Percentiles rank a stretch among this genome's conserved stretches.
These are phyloP conservation scores for Globisporangium parvum DNA, from an alignment of 352 stramenopile species.

Conservation along the genomic window DNA sequence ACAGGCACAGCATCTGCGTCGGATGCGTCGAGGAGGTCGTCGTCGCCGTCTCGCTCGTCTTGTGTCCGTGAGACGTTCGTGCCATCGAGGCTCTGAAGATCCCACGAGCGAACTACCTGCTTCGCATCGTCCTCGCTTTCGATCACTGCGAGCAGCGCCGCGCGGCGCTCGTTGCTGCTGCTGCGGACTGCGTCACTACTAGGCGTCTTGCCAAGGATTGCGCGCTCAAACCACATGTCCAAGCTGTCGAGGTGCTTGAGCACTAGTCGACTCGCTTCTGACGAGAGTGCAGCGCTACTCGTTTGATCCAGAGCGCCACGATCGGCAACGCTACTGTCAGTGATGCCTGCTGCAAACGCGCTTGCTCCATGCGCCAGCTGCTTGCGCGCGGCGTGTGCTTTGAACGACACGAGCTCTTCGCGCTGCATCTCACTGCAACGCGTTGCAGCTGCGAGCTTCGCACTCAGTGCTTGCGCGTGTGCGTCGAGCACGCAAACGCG, in stretches of 20 bases:
- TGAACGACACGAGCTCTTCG: slow-evolving; percentile 9
- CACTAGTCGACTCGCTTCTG: slow-evolving; percentile 19
- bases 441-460: background rate
- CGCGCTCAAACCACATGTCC: slow-evolving; percentile 42
- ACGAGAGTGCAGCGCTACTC: background rate
- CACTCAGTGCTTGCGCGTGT: background rate
- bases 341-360: background rate
- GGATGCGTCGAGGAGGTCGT: background rate
- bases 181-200: background rate
- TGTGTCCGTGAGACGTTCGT: too few relatives aligned
- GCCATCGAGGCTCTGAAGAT: background rate
- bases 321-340: background rate
- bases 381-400: background rate
- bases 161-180: background rate
- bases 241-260: slow-evolving; percentile 40
- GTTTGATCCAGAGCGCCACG: background rate
- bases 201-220: slow-evolving; percentile 24
- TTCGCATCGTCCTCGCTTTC: background rate
- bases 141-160: slow-evolving; percentile 2
- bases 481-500: background rate
- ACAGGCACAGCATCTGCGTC: too few relatives aligned
- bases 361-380: background rate
- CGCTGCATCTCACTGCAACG: slow-evolving; percentile 9
- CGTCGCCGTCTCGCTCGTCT: background rate
- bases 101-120: too few relatives aligned